Evolutionary conservation across 495 filamentous ascomycete genomes (phyloP), one percentile per base, ranked within the genome.

Genomic region (Aspergillus wentii): DNA sequence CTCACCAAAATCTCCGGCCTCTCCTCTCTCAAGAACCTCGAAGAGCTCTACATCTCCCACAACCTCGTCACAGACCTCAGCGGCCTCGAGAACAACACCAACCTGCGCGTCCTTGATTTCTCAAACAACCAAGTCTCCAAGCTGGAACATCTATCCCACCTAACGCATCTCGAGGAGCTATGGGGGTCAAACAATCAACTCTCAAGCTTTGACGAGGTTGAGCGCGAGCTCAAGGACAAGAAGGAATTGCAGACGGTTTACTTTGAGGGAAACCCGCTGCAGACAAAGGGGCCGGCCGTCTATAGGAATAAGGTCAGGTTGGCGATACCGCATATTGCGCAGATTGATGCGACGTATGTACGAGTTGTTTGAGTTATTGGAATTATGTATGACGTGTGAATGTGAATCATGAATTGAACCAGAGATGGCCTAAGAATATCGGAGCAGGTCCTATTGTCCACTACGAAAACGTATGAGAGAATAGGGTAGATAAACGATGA

Each of bases 321-420:
- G 62, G 83, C 88, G 33, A 61, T 99, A 60, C 92, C 92, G 51
- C 80, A 86, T 56, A 69, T 99, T 19, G 68, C 74, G 58, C 86
- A 99, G 72, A 95, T 99, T 56, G 92, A 99, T 78, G 92, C 92
- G 20, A 94, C n/a, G n/a, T n/a, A n/a, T n/a, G n/a, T n/a, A n/a
- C n/a, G n/a, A n/a, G n/a, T n/a, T n/a, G n/a, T n/a, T n/a, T n/a
- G n/a, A n/a, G n/a, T n/a, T n/a, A n/a, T n/a, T n/a, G n/a, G n/a
- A n/a, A n/a, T n/a, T n/a, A n/a, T n/a, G n/a, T n/a, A n/a, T n/a
- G n/a, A n/a, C n/a, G n/a, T n/a, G n/a, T n/a, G n/a, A n/a, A n/a
- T n/a, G n/a, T n/a, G n/a, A n/a, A n/a, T n/a, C n/a, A n/a, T n/a
- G n/a, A n/a, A n/a, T n/a, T n/a, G n/a, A n/a, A n/a, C n/a, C n/a